Conservation (phyloP, 2,329 filamentous ascomycete species). For the Graphium sp. region DNA sequence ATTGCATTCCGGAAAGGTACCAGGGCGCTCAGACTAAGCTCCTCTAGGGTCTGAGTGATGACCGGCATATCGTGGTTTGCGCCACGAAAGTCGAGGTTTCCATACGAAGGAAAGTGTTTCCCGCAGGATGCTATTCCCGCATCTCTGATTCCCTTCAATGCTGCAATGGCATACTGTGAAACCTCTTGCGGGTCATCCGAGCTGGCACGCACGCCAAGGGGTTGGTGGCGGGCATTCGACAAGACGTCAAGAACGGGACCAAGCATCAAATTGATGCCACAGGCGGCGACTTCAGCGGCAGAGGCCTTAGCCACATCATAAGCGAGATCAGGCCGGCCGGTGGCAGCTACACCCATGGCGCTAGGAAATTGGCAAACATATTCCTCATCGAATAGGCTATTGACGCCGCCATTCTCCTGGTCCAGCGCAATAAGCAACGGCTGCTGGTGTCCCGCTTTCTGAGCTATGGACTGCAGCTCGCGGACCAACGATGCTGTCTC, state of each 20-base stretch:
- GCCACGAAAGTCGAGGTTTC: slow-evolving; percentile 83
- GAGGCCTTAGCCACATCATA: slow-evolving; percentile 88
- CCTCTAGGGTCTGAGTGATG: slow-evolving; percentile 86
- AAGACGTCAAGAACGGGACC: slow-evolving; percentile 87
- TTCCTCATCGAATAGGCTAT: slow-evolving; percentile 89
- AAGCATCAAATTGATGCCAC: slow-evolving; percentile 90
- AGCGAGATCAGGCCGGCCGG: slow-evolving; percentile 67
- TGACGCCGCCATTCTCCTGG: slow-evolving; percentile 96
- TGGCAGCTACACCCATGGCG: slow-evolving; percentile 91
- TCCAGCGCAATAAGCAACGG: slow-evolving; percentile 84
- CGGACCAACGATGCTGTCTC: slow-evolving; percentile 78
- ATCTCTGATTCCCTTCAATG: slow-evolving; percentile 84
- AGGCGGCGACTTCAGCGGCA: slow-evolving; percentile 78
- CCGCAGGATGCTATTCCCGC: slow-evolving; percentile 79
- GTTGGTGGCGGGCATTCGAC: slow-evolving; percentile 83
- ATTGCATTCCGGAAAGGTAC: slow-evolving; percentile 88
- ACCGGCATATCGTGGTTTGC: slow-evolving; percentile 86
- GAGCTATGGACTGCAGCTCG: slow-evolving; percentile 83
- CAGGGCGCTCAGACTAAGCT: slow-evolving; percentile 78
- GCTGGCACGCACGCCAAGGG: slow-evolving; percentile 73
- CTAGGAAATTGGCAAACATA: slow-evolving; percentile 94
- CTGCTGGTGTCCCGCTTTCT: slow-evolving; percentile 75
- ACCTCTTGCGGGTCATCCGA: slow-evolving; percentile 93
- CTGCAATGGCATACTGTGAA: slow-evolving; percentile 78
- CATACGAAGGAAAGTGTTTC: slow-evolving; percentile 94